phyloP scores from a whole-genome alignment of 2,329 filamentous ascomycete genomes.

The Phialophora macrospora region DNA sequence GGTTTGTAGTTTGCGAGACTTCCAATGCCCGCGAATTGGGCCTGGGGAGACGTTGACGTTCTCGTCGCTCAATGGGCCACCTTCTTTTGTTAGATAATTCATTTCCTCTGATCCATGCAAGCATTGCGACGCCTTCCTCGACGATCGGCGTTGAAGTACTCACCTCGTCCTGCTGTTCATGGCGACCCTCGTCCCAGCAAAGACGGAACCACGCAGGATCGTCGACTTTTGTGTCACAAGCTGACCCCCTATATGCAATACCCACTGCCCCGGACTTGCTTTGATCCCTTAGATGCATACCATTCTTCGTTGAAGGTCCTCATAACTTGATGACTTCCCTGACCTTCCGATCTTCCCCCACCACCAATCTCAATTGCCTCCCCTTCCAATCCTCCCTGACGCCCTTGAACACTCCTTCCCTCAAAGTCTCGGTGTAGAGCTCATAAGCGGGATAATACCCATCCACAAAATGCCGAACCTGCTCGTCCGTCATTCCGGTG shows the following conservation, averaged over 20 bases:
- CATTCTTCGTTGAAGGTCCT: background rate
- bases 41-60: background rate
- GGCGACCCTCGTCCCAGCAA: background rate
- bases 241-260: background rate
- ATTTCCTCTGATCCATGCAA: background rate
- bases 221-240: background rate
- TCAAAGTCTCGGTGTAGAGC: constrained; percentile 66
- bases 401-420: constrained; percentile 60
- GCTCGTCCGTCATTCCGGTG: constrained; percentile 78
- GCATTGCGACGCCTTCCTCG: background rate
- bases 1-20: background rate
- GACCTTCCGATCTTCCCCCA: constrained; percentile 65
- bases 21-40: background rate
- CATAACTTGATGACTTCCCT: constrained; percentile 61
- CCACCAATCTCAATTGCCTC: constrained; percentile 65
- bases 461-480: constrained; percentile 76
- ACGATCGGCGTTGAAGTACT: background rate
- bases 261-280: background rate
- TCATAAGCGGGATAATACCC: constrained; percentile 76
- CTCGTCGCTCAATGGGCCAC: background rate
- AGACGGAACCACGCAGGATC: background rate
- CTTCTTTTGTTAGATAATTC: background rate
- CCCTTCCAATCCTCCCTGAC: constrained; percentile 47
- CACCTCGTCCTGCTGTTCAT: background rate
- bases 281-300: background rate